Evolutionary conservation across 140 eudicot genomes (phyloP).

Genomic region (Flaveria floridana): DNA sequence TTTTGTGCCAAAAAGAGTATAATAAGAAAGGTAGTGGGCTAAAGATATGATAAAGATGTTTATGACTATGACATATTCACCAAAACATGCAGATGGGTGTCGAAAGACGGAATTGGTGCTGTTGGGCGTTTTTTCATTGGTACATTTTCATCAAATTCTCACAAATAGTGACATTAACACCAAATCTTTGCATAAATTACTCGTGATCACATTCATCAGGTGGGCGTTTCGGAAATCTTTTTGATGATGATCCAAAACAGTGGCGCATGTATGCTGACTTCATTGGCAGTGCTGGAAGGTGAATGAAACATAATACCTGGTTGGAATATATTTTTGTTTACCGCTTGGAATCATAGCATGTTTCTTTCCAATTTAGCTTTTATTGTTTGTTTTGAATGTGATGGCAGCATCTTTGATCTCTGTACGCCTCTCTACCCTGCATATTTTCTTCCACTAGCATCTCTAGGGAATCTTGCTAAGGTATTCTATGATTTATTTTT

Average conservation of each 20-base stretch:
- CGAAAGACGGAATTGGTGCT: slow-evolving; percentile 99
- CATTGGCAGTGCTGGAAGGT: slow-evolving; percentile 99
- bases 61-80: slow-evolving; percentile 4
- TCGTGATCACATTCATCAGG: slow-evolving; percentile 43
- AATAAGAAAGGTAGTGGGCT: not conserved
- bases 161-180: slow-evolving; percentile 21
- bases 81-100: slow-evolving; percentile 79
- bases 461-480: slow-evolving; percentile 96
- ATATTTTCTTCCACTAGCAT: slow-evolving; percentile 87
- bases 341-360: not conserved
- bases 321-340: slow-evolving; percentile 6
- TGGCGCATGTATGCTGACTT: slow-evolving; percentile 99
- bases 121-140: slow-evolving; percentile 94
- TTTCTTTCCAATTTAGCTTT: not conserved
- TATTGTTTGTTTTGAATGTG: slow-evolving; percentile 16
- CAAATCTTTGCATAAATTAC: slow-evolving; percentile 17
- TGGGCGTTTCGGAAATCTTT: slow-evolving; percentile 87
- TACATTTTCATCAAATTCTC: slow-evolving; percentile 31
- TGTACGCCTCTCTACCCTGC: slow-evolving; percentile 83
- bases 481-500: slow-evolving; percentile 35
- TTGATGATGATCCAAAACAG: slow-evolving; percentile 96
- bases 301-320: not conserved
- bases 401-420: slow-evolving; percentile 93
- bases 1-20: slow-evolving; percentile 13
- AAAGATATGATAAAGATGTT: not conserved